Base-by-base conservation (phyloP, 2,329 filamentous ascomycete species). In the Fusarium sp. region DNA sequence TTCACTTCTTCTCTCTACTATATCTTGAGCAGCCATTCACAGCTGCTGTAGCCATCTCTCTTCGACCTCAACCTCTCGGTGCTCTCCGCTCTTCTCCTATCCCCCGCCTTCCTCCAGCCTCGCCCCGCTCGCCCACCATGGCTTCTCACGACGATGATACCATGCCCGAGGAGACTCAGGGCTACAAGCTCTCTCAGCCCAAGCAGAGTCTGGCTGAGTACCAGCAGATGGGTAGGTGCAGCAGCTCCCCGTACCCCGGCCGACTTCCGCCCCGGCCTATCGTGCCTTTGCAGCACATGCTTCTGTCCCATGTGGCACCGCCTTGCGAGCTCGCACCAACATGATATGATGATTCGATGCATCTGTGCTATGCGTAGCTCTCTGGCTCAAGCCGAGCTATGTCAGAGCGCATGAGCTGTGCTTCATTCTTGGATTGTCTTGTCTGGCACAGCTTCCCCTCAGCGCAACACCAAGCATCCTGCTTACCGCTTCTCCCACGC, bases 201-300 rank as follows among this genome's bases (percentile, higher is more conserved):
- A 98, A 98, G 92, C 98, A 98, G 91, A 97, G 94, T 79, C 89
- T 99, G 81, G 94, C 96, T 75, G 94, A 98, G 85, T 98, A 98
- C 86, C 90, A 96, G 82, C 89, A 98, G 84, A 93, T 99, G 86
- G 97, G 95, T 97, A 88, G 81, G 94, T 80, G 20, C 45, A 65
- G 10, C 48, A 54, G 25, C 25, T 61, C 32, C 59, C 62, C 63
- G 23, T 61, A 60, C 43, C 30, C 56, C 39, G n/a, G 39, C 43
- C 57, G 48, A 56, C 32, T n/a, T 56, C 50, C 39, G 5, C 20
- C 27, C 48, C 57, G 37, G 41, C 27, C 20, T 57, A 58, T 52
- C 13, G 37, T 60, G 64, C 67, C 57, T 72, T 69, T 74, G 63
- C 68, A 56, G 64, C 66, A 71, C 54, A 64, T 54, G 25, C 50